A percentile compares a stretch with the other conserved stretches of the same genome.
These are phyloP conservation scores for Xylona heveae DNA, from an alignment of 495 filamentous ascomycete species.

Conservation along the genomic window DNA sequence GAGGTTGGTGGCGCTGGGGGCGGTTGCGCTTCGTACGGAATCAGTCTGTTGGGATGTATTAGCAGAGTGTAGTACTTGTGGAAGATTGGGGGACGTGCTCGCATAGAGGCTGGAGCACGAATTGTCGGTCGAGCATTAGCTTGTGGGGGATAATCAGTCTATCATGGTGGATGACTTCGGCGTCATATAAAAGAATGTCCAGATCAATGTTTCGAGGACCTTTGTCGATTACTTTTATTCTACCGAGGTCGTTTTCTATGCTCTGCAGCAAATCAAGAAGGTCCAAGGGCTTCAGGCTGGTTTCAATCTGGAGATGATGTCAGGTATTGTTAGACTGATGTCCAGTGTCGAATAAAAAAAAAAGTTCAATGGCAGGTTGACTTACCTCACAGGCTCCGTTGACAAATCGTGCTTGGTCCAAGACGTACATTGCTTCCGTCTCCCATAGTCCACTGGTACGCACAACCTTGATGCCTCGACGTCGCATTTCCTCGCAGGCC, in stretches of 20 bases:
- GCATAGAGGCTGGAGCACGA: slow-evolving; percentile 74
- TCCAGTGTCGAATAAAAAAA: not conserved
- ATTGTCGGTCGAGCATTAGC: slow-evolving; percentile 76
- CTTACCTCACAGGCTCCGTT: slow-evolving; percentile 88
- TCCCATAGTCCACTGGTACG: slow-evolving; percentile 81
- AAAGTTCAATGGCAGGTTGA: slow-evolving; percentile 4
- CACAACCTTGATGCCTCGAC: slow-evolving; percentile 44
- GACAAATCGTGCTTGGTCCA: slow-evolving; percentile 69
- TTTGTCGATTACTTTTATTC: slow-evolving; percentile 74
- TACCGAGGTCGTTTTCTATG: slow-evolving; percentile 59
- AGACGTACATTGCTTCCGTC: slow-evolving; percentile 89
- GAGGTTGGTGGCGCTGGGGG: not conserved
- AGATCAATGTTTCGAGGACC: slow-evolving; percentile 86
- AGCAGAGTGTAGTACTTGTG: not conserved
- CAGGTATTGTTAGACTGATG: not conserved
- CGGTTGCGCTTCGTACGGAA: slow-evolving; percentile 9
- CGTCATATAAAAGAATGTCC: slow-evolving; percentile 77
- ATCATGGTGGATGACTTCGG: slow-evolving; percentile 37
- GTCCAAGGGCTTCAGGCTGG: slow-evolving; percentile 46
- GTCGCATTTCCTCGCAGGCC: slow-evolving; percentile 57
- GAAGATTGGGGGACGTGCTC: slow-evolving; percentile 52
- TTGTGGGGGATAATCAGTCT: slow-evolving; percentile 70
- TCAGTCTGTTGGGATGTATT: slow-evolving; percentile 8
- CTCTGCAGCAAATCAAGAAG: slow-evolving; percentile 62
- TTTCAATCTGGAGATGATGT: slow-evolving; percentile 43